These are phyloP conservation scores for Scheffersomyces spartinae DNA, from an alignment of 805 yeast species.

Conservation along the genomic window DNA sequence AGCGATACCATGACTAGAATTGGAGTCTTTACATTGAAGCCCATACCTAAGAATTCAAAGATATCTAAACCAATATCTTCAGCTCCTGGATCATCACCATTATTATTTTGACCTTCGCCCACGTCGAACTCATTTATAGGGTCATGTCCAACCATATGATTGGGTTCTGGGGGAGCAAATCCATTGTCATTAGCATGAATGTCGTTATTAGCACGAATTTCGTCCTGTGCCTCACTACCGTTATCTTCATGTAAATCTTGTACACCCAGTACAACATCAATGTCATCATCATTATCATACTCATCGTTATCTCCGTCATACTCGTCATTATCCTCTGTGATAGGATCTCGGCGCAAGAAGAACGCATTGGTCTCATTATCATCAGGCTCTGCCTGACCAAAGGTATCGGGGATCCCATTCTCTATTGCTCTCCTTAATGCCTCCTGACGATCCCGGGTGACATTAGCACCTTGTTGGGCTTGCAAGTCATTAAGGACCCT, in stretches of 20 bases:
- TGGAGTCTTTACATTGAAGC: conserved; percentile 23
- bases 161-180: neutral
- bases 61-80: conserved; percentile 18
- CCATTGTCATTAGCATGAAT: conserved; percentile 1
- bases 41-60: conserved; percentile 24
- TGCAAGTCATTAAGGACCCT: conserved; percentile 17
- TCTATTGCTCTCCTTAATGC: conserved; percentile 10
- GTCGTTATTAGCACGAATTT: conserved; percentile 13
- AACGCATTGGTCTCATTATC: conserved; percentile 2
- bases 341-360: conserved; percentile 2
- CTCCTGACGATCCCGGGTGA: conserved; percentile 7
- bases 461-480: conserved; percentile 4
- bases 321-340: conserved; percentile 5
- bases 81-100: conserved; percentile 7
- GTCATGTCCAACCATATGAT: conserved; percentile 1
- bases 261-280: no score
- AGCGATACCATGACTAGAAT: conserved; percentile 19
- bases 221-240: conserved; percentile 2
- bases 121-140: conserved; percentile 3
- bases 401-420: conserved; percentile 1
- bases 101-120: conserved; percentile 4
- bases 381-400: conserved; percentile 2
- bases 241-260: neutral
- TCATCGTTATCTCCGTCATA: conserved; percentile 13
- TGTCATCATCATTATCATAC: conserved; percentile 1